Evolutionary conservation across 805 yeast genomes (phyloP).

Genomic region (Tetrapisispora nanseiensis): DNA sequence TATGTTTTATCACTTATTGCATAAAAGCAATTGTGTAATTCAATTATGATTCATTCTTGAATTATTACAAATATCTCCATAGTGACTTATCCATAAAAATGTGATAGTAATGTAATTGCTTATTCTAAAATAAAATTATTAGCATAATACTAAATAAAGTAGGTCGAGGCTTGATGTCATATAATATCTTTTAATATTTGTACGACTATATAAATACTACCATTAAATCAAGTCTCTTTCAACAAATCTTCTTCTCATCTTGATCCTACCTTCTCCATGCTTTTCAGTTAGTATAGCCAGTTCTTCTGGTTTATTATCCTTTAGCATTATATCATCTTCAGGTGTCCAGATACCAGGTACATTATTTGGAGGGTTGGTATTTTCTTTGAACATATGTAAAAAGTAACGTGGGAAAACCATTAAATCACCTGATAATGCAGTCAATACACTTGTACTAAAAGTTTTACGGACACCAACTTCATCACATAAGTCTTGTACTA

Average conservation of each 20-base stretch:
- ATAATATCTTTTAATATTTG: too few relatives aligned
- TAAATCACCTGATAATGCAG: slow-evolving; percentile 37
- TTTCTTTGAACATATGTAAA: slow-evolving; percentile 32
- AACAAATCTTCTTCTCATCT: slow-evolving; percentile 33
- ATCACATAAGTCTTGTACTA: slow-evolving; percentile 32
- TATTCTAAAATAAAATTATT: too few relatives aligned
- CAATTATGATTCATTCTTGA: too few relatives aligned
- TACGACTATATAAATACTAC: too few relatives aligned
- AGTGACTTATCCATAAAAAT: too few relatives aligned
- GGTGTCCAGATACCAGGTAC: slow-evolving; percentile 39
- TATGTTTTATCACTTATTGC: too few relatives aligned
- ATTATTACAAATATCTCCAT: too few relatives aligned
- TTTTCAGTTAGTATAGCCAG: slow-evolving; percentile 28
- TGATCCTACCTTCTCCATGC: slow-evolving; percentile 35
- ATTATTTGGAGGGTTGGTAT: slow-evolving; percentile 34
- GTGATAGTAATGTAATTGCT: too few relatives aligned
- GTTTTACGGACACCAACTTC: slow-evolving; percentile 36
- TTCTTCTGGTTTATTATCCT: slow-evolving; percentile 28
- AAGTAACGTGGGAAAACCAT: slow-evolving; percentile 35
- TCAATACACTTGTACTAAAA: slow-evolving; percentile 35
- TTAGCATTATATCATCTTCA: slow-evolving; percentile 34
- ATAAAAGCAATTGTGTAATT: too few relatives aligned
- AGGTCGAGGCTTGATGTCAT: too few relatives aligned
- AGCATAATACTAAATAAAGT: too few relatives aligned
- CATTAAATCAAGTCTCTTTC: slow-evolving; percentile 26